Conservation (phyloP, 2,329 filamentous ascomycete genomes). For the Stagonosporopsis chrysanthemi region DNA sequence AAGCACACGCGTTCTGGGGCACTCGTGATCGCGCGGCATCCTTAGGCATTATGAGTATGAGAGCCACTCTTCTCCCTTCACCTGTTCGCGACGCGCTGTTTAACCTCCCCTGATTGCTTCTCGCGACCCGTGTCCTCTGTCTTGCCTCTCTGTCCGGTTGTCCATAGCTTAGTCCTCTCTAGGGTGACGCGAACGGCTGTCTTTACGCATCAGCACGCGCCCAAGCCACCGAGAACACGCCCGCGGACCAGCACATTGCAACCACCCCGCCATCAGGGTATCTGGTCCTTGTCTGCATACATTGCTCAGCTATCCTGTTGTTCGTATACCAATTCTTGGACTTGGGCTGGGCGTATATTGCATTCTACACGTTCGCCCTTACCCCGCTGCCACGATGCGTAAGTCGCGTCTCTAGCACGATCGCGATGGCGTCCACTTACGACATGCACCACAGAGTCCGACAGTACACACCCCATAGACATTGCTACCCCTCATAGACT, state of each 20-base stretch:
- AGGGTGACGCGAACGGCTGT: conserved; percentile 20
- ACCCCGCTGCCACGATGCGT: conserved; percentile 34
- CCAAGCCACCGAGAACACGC: conserved; percentile 23
- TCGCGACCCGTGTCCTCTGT: conserved; percentile 9
- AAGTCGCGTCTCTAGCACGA: conserved; percentile 32
- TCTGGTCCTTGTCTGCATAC: conserved; percentile 10
- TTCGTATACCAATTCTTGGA: conserved; percentile 3
- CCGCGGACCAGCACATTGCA: conserved; percentile 18
- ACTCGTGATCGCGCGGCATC: conserved; percentile 32
- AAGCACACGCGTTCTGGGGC: conserved; percentile 29
- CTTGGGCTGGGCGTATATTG: conserved; percentile 11
- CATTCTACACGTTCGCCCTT: conserved; percentile 21
- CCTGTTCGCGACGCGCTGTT: conserved; percentile 29
- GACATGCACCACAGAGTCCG: conserved; percentile 19
- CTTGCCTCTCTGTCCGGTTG: conserved; percentile 13
- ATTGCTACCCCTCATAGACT: conserved; percentile 6
- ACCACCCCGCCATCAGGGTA: conserved; percentile 21
- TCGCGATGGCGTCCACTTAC: conserved; percentile 30
- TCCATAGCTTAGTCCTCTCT: conserved; percentile 10
- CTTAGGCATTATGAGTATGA: conserved; percentile 24
- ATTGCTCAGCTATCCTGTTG: conserved; percentile 1
- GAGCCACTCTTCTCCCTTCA: conserved; percentile 15
- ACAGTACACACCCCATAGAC: conserved; percentile 9
- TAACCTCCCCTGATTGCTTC: conserved; percentile 14
- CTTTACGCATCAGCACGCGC: conserved; percentile 26